A percentile compares a stretch with the other conserved stretches of the same genome.
Evolutionary conservation across 495 filamentous ascomycete species (phyloP).

Genomic region (Podospora conica): DNA sequence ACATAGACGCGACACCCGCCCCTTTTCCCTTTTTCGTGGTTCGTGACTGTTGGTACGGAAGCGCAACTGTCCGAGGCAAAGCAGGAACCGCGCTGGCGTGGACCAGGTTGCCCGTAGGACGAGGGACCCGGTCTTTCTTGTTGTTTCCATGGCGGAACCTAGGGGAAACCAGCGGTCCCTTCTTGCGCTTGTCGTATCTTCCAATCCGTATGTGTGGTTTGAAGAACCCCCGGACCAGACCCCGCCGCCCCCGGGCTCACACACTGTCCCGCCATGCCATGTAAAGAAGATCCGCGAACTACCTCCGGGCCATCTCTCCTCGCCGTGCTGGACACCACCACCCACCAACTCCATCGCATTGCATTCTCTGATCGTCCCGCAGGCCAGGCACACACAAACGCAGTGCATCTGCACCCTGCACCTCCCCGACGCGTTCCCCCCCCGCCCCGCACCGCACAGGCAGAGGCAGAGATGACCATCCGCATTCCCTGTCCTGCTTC

Average conservation of each 20-base stretch:
- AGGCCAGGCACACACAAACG: background rate
- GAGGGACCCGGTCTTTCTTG: background rate
- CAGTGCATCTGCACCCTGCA: background rate
- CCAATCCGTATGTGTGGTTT: no score
- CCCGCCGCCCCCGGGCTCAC: background rate
- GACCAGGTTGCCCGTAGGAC: no score
- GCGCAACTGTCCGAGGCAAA: no score
- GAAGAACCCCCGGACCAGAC: no score
- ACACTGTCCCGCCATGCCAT: background rate
- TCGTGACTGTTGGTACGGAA: no score
- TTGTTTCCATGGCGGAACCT: background rate
- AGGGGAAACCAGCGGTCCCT: background rate
- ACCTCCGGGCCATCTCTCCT: no score
- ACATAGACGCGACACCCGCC: background rate
- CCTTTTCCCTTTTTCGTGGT: background rate
- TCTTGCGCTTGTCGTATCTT: background rate
- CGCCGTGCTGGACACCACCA: no score
- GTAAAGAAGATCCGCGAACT: background rate
- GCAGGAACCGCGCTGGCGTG: no score
- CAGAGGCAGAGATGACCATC: no score
- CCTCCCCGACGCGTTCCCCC: background rate
- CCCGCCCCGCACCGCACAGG: no score
- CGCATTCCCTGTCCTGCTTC: no score
- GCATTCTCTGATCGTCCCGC: background rate
- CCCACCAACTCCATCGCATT: no score